phyloP scores from a whole-genome alignment of 345 rosid genomes.

The Durio zibethinus region DNA sequence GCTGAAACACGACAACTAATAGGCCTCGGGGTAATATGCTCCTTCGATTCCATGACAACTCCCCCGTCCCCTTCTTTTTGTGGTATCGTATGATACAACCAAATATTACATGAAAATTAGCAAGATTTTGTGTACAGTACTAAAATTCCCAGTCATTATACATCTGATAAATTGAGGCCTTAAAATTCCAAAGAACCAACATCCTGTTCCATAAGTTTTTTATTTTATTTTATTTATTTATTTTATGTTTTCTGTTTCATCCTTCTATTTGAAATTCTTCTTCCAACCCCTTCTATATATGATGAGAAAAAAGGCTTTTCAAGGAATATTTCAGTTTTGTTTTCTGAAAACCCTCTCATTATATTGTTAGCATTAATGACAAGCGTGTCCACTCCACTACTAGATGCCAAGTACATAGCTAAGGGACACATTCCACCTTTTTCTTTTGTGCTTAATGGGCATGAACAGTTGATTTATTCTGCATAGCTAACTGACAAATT shows the following conservation, averaged over 20 bases:
- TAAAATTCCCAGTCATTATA: background rate
- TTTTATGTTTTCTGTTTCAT: background rate
- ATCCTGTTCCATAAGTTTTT: background rate
- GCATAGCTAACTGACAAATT: background rate
- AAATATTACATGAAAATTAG: background rate
- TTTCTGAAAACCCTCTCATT: background rate
- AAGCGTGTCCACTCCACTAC: background rate
- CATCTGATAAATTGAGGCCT: background rate
- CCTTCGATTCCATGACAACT: background rate
- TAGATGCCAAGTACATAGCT: background rate
- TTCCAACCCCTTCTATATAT: background rate
- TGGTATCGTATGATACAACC: background rate
- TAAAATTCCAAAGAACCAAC: background rate
- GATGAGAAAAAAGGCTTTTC: background rate
- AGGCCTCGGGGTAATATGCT: constrained; percentile 69
- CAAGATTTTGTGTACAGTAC: background rate
- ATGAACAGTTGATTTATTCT: background rate
- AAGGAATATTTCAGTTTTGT: background rate
- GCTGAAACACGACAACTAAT: constrained; percentile 74
- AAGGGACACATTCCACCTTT: background rate
- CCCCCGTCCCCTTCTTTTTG: background rate
- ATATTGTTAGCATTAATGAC: background rate
- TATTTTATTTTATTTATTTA: no score
- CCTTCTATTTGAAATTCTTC: background rate
- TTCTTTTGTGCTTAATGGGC: background rate